Base-by-base conservation (phyloP, 1,284 basidiomycete genomes). In the Ceratobasidium sp. region DNA sequence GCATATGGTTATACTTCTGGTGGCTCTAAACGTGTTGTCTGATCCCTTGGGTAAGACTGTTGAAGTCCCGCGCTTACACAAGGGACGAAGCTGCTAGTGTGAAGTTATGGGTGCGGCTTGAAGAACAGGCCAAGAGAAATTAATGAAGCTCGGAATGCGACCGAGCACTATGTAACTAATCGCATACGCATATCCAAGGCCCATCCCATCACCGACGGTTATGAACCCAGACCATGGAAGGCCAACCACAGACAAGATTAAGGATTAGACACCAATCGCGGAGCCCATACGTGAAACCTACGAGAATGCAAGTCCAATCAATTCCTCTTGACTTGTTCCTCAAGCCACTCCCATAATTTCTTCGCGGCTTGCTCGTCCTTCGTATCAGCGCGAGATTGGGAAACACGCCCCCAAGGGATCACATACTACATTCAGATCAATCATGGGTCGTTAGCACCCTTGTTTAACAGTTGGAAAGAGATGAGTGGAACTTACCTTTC, bases 291-390 rank as follows among this genome's bases (percentile, higher is more conserved):
- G 36, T 41, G 36, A 41, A 41, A 41, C 36, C 4, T 41, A 11
- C 45, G 15, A 29, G 31, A 24, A 33, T 14, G 1, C 62, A 33
- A 51, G 9, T 7, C 19, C 31, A 8, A 24, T 56, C 41, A 56
- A 33, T 56, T 67, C 27, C 27, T 48, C 33, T 47, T 44, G 36
- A n/a, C 19, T 19, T 44, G 59, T 29, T 44, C 59, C 24, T 47
- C 41, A 5, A 45, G 59, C 59, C 36, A 62, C 36, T 79, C 78
- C 85, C 84, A 85, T 6, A 85, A 75, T 9, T 83, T 79, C 51
- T 76, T 77, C 22, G 80, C 83, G 3, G 84, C 73, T 19, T 50
- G 45, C 51, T 51, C 47, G 36, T 75, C 74, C 27, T 81, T 80
- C 0, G 83, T 71, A 41, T 71, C 66, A 15, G 56, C 9, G 27